phyloP scores from a whole-genome alignment of 495 filamentous ascomycete genomes.

The Bacidia gigantensis region DNA sequence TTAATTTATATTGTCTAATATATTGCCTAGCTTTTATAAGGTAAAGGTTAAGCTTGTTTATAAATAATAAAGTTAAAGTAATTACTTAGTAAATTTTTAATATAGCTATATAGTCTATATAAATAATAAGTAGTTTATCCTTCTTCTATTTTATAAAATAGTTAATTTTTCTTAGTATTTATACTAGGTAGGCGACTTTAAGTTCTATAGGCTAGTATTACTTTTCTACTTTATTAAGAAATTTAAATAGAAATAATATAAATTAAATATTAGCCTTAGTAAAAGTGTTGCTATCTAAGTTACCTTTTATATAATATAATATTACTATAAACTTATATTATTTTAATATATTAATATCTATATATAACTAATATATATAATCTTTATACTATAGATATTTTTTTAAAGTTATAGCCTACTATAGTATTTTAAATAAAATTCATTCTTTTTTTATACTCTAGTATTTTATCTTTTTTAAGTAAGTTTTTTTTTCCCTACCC shows the following conservation, averaged over 20 bases:
- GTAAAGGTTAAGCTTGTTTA: background rate
- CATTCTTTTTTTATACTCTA: background rate
- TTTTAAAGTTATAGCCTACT: background rate
- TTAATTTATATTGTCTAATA: background rate
- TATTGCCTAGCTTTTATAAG: background rate
- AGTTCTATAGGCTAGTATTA: background rate
- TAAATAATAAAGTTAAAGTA: background rate
- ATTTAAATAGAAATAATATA: background rate
- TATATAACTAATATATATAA: background rate
- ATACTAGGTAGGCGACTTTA: background rate
- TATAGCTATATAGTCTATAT: background rate
- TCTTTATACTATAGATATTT: slow-evolving; percentile 1
- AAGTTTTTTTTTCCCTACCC: background rate
- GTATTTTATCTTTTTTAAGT: background rate
- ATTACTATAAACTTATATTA: background rate
- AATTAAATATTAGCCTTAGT: background rate
- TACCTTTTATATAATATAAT: background rate
- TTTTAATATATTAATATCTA: slow-evolving; percentile 3
- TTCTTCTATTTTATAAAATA: background rate
- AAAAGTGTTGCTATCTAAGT: background rate
- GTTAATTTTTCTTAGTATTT: background rate
- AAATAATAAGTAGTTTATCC: background rate
- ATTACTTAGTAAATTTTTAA: background rate
- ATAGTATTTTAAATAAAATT: background rate
- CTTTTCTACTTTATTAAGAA: background rate